A percentile compares a stretch with the other conserved stretches of the same genome.
Conservation (phyloP, 495 filamentous ascomycete genomes). For the Aspergillus funiculosus region DNA sequence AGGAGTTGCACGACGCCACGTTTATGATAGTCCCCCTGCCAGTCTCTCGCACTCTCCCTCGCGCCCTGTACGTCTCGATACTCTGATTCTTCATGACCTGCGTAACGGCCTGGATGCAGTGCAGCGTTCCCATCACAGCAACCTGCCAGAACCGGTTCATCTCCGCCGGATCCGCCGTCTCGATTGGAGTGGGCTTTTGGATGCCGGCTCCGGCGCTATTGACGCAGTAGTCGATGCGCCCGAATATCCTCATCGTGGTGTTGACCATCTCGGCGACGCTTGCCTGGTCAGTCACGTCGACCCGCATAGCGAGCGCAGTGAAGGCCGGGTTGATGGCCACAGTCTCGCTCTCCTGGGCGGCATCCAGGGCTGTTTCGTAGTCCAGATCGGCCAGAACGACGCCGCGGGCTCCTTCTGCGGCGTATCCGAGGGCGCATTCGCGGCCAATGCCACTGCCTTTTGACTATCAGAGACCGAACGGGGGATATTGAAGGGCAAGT, state of each 20-base stretch:
- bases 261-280: neutral
- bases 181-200: neutral
- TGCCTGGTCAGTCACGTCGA: neutral
- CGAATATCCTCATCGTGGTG: neutral
- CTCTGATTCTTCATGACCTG: conserved; percentile 2
- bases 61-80: neutral
- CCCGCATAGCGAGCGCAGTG: neutral
- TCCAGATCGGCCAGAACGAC: conserved; percentile 4
- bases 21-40: conserved; percentile 4
- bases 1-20: neutral
- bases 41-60: neutral
- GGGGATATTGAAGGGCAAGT: neutral
- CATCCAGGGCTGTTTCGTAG: conserved; percentile 6
- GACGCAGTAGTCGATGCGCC: conserved; percentile 12
- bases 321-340: conserved; percentile 6
- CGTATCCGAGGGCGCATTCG: conserved; percentile 8
- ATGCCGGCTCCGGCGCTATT: conserved; percentile 5
- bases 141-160: neutral
- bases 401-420: conserved; percentile 4
- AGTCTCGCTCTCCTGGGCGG: conserved; percentile 5
- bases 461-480: neutral
- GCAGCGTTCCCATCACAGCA: neutral
- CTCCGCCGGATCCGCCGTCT: neutral
- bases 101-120: neutral
- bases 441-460: conserved; percentile 10